These are phyloP conservation scores for Colletotrichum spaethianum DNA, from an alignment of 2,329 filamentous ascomycete genomes.

Conservation along the genomic window DNA sequence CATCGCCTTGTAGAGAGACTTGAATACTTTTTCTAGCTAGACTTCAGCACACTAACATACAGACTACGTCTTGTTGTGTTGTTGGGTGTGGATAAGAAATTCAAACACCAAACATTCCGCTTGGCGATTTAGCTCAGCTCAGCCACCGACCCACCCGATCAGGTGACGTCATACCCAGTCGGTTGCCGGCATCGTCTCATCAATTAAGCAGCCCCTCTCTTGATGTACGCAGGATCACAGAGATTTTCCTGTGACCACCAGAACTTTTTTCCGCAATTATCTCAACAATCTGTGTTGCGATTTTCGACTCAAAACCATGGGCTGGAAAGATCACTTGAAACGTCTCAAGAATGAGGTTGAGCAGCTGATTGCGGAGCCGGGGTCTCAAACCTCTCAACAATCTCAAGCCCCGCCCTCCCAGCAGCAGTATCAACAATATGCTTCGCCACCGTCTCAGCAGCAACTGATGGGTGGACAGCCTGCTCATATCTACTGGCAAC, in stretches of 20 bases:
- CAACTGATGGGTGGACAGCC: constrained; percentile 27
- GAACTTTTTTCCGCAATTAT: neutral
- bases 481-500: constrained; percentile 63
- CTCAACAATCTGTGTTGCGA: neutral
- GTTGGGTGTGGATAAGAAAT: no score
- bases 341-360: constrained; percentile 56
- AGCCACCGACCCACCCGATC: constrained; percentile 26
- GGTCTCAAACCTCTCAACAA: constrained; percentile 41
- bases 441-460: constrained; percentile 33
- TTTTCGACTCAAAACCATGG: constrained; percentile 6
- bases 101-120: neutral
- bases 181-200: neutral
- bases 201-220: constrained; percentile 6
- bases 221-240: neutral
- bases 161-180: neutral
- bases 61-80: no score
- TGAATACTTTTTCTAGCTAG: no score
- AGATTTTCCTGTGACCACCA: neutral
- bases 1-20: no score
- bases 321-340: constrained; percentile 56
- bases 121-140: constrained; percentile 23
- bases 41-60: no score
- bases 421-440: constrained; percentile 43
- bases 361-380: constrained; percentile 50
- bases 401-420: constrained; percentile 44